These are phyloP conservation scores for Curvularia spicifera DNA, from an alignment of 2,329 filamentous ascomycete species.

Conservation along the genomic window DNA sequence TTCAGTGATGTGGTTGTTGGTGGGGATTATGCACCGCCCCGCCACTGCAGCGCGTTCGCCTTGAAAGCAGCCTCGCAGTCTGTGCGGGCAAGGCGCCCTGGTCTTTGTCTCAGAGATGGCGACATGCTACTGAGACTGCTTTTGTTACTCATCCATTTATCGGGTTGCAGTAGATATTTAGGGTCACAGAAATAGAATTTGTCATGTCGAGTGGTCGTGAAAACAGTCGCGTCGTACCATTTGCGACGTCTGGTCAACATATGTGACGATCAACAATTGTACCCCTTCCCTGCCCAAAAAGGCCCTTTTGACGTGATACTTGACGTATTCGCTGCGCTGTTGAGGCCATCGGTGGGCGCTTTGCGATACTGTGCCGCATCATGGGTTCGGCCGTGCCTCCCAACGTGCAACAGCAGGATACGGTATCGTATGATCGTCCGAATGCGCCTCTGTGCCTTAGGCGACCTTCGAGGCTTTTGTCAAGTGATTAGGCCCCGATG, in stretches of 20 bases:
- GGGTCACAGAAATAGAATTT: neutral
- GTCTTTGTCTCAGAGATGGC: neutral
- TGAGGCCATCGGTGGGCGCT: constrained; percentile 7
- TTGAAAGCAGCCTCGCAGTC: constrained; percentile 11
- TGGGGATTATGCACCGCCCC: constrained; percentile 13
- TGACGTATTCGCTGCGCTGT: neutral
- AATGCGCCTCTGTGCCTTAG: constrained; percentile 2
- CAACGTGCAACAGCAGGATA: neutral
- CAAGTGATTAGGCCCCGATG: neutral
- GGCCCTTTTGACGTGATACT: too few species aligned
- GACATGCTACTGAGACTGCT: neutral
- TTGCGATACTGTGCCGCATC: constrained; percentile 10
- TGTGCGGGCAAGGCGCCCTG: constrained; percentile 8
- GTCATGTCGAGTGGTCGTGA: neutral
- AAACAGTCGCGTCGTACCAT: neutral
- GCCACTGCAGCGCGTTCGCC: constrained; percentile 4
- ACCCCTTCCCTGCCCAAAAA: neutral
- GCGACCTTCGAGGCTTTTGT: constrained; percentile 4
- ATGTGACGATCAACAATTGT: neutral
- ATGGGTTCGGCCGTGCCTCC: constrained; percentile 9
- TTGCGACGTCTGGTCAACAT: neutral
- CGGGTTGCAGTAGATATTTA: neutral
- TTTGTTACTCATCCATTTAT: neutral
- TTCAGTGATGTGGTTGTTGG: constrained; percentile 1
- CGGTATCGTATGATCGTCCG: neutral